Evolutionary conservation across 495 filamentous ascomycete genomes (phyloP).

Genomic region (Friedmanniomyces simplex): DNA sequence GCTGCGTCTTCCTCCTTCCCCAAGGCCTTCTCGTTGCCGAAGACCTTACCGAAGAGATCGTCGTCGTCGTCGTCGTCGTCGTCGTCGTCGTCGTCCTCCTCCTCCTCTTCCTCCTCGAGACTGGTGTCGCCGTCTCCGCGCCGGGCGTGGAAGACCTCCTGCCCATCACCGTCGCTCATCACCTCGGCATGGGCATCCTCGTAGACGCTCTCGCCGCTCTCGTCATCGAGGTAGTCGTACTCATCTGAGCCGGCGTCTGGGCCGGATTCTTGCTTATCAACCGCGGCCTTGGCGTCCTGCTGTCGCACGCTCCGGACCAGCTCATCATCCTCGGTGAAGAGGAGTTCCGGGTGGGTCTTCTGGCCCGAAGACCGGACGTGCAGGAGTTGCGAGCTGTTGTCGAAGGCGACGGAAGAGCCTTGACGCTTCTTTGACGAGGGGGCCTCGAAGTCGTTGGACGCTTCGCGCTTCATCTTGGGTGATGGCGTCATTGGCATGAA

Average conservation of each 20-base stretch:
- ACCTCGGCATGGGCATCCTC: not conserved
- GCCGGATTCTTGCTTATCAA: not conserved
- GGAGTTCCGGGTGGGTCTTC: not conserved
- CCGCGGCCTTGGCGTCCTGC: not conserved
- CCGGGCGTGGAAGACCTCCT: too few relatives aligned
- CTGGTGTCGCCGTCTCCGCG: too few relatives aligned
- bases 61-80: not conserved
- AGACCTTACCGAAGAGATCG: conserved; percentile 2
- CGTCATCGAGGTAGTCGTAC: not conserved
- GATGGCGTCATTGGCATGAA: not conserved
- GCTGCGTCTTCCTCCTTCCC: conserved; percentile 1
- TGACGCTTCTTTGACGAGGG: too few relatives aligned
- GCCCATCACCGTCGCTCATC: not conserved
- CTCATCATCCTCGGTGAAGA: not conserved
- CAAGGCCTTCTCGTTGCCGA: not conserved
- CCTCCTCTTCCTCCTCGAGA: not conserved
- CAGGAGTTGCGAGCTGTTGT: not conserved
- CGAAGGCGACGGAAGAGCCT: not conserved
- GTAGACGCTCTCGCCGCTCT: conserved; percentile 2
- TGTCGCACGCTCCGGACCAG: not conserved
- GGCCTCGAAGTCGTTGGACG: too few relatives aligned
- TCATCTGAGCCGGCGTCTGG: not conserved
- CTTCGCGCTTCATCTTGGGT: not conserved
- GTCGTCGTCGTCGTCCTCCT: not conserved
- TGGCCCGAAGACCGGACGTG: not conserved